Evolutionary conservation across 345 rosid species (phyloP).

Genomic region (Melaleuca alternifolia): DNA sequence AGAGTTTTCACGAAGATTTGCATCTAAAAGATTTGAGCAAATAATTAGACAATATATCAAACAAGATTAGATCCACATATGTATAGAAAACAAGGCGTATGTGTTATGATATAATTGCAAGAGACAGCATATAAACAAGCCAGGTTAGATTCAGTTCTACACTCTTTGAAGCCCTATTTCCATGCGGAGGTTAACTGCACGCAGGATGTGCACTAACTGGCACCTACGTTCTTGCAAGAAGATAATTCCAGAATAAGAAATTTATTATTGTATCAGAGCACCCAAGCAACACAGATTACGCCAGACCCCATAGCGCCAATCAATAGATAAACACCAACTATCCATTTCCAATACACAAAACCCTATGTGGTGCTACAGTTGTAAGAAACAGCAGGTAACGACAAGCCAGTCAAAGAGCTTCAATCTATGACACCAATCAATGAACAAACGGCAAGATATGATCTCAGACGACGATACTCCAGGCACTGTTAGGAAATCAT

Average conservation of each 20-base stretch:
- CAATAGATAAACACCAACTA: background rate
- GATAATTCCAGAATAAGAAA: background rate
- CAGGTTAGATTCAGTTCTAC: background rate
- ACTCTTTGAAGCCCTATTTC: background rate
- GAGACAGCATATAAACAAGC: background rate
- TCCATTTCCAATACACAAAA: background rate
- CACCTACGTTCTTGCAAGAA: rapidly evolving
- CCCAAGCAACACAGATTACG: background rate
- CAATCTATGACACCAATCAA: background rate
- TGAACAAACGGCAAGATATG: background rate
- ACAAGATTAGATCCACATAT: background rate
- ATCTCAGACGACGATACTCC: background rate
- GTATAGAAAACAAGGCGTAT: rapidly evolving
- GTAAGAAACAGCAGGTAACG: background rate
- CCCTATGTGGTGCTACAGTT: background rate
- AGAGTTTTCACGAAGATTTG: background rate
- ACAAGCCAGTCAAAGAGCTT: background rate
- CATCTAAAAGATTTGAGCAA: background rate
- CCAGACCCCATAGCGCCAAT: background rate
- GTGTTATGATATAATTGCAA: background rate
- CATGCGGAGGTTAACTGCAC: background rate
- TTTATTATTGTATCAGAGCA: background rate
- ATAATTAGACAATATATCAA: background rate
- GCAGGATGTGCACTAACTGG: background rate
- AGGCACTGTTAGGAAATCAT: background rate